Base-by-base conservation (phyloP, 1,139 yeast species). In the Magnusiomyces paraingens region DNA sequence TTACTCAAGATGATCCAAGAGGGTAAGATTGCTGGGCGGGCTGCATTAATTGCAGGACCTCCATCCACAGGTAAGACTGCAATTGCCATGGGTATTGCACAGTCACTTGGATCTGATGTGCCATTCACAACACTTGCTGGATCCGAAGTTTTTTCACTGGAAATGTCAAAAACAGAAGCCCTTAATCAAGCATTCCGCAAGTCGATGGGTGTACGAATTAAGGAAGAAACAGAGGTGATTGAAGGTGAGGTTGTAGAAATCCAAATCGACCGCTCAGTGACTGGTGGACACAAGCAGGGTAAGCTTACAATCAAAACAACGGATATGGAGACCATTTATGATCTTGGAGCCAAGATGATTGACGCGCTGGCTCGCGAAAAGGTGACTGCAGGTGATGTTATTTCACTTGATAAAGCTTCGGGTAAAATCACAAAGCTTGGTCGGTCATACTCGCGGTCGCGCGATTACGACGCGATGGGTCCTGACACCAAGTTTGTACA, bases 51-150 rank as follows among this genome's bases (percentile, higher is more conserved):
- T 59, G 98, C 99, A 0, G 99, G 99, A 6, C 99, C 99, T 10
- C 99, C 99, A 38, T 86, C 96, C 1, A 94, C 99, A 1, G 99
- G 99, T 70, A 94, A 94, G 70, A 94, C 99, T 11, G 99, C 99
- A 52, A 84, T 94, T 65, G 99, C 99, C 32, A 90, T 91, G 93
- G 99, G 97, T 32, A 76, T 93, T 56, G 80, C 96, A 12, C 98
- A 93, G 70, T 82, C 83, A 50, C 77, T 94, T 62, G 99, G 99
- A 14, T 66, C 74, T 20, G 96, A 91, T 64, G 97, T 94, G 46
- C 99, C 99, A 47, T 94, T 94, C 71, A 93, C 98, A 10, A 90
- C 95, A 12, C 79, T 94, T 65, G 91, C 96, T 2, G 99, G 96
- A 5, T 84, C 95, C 45, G 99, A 94, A 72, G 83, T 94, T 54